These are phyloP conservation scores for Brasenia schreberi DNA, from an alignment of 164 flowering plant species.

Conservation along the genomic window DNA sequence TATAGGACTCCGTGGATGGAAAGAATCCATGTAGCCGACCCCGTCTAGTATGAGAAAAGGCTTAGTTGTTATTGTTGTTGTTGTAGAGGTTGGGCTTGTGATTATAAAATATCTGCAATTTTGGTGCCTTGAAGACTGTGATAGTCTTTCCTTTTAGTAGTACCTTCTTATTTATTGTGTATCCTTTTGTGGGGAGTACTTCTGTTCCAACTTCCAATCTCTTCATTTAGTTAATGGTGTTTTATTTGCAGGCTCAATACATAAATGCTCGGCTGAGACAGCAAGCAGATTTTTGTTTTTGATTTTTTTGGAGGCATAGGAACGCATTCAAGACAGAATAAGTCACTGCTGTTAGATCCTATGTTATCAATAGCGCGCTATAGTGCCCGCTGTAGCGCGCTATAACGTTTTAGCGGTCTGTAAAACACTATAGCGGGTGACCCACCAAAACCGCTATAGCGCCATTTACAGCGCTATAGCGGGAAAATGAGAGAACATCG, in stretches of 20 bases:
- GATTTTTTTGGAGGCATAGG: constrained; percentile 97
- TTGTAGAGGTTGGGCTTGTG: background rate
- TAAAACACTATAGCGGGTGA: no score
- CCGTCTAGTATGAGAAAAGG: no score
- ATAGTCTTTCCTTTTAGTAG: background rate
- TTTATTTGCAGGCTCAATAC: constrained; percentile 45
- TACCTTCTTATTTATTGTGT: background rate
- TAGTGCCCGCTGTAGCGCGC: no score
- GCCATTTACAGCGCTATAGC: no score
- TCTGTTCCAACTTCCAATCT: background rate
- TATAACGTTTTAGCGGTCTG: no score
- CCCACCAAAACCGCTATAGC: no score
- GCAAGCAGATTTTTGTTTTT: constrained; percentile 38
- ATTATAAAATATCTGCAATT: background rate
- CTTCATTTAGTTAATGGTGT: background rate
- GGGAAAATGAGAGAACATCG: no score
- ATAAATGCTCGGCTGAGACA: constrained; percentile 9
- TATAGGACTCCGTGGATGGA: no score
- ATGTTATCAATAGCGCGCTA: no score
- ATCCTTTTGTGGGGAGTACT: background rate
- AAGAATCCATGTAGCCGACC: no score
- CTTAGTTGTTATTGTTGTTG: no score
- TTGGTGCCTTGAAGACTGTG: background rate
- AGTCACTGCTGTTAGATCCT: constrained; percentile 49
- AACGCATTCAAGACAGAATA: constrained; percentile 80